phyloP scores from a whole-genome alignment of 805 yeast species.

The Ogataea kodamae region DNA sequence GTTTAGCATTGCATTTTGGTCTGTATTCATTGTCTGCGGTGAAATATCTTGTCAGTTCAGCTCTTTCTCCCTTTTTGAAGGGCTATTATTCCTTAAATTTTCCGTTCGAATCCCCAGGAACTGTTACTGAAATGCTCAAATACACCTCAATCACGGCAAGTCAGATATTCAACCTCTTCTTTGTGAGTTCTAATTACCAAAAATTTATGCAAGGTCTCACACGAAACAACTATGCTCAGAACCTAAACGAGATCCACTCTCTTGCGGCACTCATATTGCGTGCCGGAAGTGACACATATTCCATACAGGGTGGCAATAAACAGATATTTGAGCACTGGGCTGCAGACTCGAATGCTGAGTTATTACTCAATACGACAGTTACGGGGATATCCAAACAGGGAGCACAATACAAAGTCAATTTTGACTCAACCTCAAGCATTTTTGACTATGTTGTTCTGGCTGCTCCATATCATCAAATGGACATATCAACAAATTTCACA shows the following conservation, averaged over 20 bases:
- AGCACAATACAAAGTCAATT: slow-evolving; percentile 6
- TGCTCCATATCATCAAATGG: slow-evolving; percentile 36
- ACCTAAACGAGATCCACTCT: slow-evolving; percentile 40
- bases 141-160: slow-evolving; percentile 26
- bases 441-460: slow-evolving; percentile 47
- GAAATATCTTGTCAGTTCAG: slow-evolving; percentile 13
- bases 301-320: slow-evolving; percentile 44
- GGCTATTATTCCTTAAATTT: slow-evolving; percentile 31
- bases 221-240: slow-evolving; percentile 43
- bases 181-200: slow-evolving; percentile 27
- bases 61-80: slow-evolving; percentile 31
- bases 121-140: slow-evolving; percentile 20
- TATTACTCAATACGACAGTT: slow-evolving; percentile 33
- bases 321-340: slow-evolving; percentile 40
- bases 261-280: slow-evolving; percentile 40
- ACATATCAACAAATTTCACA: slow-evolving; percentile 18
- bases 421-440: slow-evolving; percentile 8
- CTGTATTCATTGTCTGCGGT: slow-evolving; percentile 24
- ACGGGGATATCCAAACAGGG: slow-evolving; percentile 11
- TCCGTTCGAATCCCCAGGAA: slow-evolving; percentile 35
- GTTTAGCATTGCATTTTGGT: slow-evolving; percentile 33
- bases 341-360: slow-evolving; percentile 32
- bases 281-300: slow-evolving; percentile 35
- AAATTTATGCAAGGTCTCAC: slow-evolving; percentile 38
- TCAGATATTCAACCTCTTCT: slow-evolving; percentile 23